These are phyloP conservation scores for Penicillium soppii DNA, from an alignment of 495 filamentous ascomycete genomes.

Conservation along the genomic window DNA sequence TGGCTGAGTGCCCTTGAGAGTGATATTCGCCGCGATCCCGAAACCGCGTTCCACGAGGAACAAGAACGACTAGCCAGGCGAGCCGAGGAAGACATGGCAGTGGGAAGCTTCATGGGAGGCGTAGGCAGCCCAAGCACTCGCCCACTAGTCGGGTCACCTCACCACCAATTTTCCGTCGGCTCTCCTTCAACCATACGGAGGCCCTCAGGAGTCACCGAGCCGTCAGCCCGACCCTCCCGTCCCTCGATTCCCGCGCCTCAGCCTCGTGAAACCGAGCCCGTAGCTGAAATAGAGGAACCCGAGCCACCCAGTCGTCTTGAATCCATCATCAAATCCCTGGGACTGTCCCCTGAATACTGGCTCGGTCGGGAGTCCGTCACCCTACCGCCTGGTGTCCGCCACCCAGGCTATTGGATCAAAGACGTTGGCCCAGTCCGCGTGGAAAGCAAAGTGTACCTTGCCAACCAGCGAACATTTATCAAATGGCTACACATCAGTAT, in stretches of 20 bases:
- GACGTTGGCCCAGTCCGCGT: constrained; percentile 86
- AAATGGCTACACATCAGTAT: constrained; percentile 96
- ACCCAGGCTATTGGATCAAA: constrained; percentile 85
- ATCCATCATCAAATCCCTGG: constrained; percentile 70
- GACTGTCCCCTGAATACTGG: constrained; percentile 66
- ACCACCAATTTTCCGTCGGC: constrained; percentile 26
- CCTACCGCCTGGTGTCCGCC: constrained; percentile 81
- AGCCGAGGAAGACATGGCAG: constrained; percentile 82
- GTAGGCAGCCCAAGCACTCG: constrained; percentile 44
- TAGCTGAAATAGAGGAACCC: constrained; percentile 18
- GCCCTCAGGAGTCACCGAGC: constrained; percentile 23
- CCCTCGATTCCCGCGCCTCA: constrained; percentile 21
- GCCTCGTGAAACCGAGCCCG: constrained; percentile 13
- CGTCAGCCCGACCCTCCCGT: constrained; percentile 16
- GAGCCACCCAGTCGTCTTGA: constrained; percentile 43
- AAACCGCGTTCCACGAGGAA: constrained; percentile 86
- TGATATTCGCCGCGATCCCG: constrained; percentile 90
- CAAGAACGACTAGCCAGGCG: constrained; percentile 76
- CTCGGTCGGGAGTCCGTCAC: constrained; percentile 41
- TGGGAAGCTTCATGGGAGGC: constrained; percentile 76
- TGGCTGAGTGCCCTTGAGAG: constrained; percentile 88
- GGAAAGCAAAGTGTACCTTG: constrained; percentile 97
- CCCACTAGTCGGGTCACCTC: constrained; percentile 57
- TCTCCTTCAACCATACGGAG: constrained; percentile 22
- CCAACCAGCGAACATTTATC: constrained; percentile 95